Conservation (phyloP, 805 yeast genomes). For the Sugiyamaella valdiviana region DNA sequence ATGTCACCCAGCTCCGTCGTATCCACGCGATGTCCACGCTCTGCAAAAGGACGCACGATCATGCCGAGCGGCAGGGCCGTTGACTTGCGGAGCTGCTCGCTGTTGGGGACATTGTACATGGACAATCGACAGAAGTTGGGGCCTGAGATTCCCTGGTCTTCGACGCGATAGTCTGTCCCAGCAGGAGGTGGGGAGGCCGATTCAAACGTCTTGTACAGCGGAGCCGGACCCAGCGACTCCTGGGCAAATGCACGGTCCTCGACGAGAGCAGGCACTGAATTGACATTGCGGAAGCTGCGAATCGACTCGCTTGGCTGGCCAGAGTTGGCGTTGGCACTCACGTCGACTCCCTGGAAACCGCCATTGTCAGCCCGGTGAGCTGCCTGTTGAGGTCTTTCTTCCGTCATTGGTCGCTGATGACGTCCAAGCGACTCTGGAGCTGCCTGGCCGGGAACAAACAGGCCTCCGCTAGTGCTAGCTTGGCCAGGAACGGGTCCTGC, state of each 20-base stretch:
- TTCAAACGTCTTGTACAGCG: conserved; percentile 61
- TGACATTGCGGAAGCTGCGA: conserved; percentile 5
- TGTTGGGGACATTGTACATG: conserved; percentile 75
- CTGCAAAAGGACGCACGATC: conserved; percentile 80
- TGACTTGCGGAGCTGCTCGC: conserved; percentile 59
- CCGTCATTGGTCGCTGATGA: background rate
- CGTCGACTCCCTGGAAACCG: background rate
- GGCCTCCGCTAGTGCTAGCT: background rate
- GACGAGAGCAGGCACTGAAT: conserved; percentile 34
- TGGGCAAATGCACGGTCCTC: conserved; percentile 30
- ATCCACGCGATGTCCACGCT: conserved; percentile 19
- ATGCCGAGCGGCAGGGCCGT: conserved; percentile 79
- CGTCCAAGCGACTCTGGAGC: background rate
- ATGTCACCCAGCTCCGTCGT: conserved; percentile 29
- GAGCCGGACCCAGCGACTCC: conserved; percentile 31
- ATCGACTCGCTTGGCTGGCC: background rate
- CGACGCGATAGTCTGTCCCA: conserved; percentile 58
- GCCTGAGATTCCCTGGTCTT: conserved; percentile 80
- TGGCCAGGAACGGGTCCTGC: background rate
- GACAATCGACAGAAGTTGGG: conserved; percentile 74
- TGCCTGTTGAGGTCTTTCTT: background rate
- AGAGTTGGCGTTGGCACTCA: background rate
- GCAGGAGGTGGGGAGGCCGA: conserved; percentile 80
- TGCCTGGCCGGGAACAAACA: background rate
- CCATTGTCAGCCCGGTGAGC: background rate